Conservation (phyloP, 495 filamentous ascomycete genomes). For the Neurospora sp. region DNA sequence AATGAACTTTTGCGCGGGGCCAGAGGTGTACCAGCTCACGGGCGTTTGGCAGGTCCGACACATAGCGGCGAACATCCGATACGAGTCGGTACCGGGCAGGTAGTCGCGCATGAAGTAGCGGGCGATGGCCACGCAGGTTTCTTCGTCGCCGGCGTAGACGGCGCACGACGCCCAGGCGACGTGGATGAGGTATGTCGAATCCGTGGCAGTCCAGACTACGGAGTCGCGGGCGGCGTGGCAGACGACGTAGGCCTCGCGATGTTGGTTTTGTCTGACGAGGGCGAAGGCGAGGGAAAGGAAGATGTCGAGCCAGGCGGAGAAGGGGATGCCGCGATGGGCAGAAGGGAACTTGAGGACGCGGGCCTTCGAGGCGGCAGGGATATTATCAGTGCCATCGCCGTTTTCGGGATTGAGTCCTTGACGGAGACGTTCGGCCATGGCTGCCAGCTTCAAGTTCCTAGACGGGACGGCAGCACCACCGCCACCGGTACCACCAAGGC, state of each 20-base stretch:
- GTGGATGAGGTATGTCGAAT: conserved; percentile 62
- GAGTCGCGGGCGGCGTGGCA: conserved; percentile 64
- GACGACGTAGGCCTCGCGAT: conserved; percentile 62
- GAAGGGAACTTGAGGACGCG: conserved; percentile 34
- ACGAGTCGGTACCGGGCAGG: conserved; percentile 74
- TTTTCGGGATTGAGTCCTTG: conserved; percentile 35
- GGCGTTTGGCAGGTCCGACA: conserved; percentile 53
- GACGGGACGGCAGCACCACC: conserved; percentile 32
- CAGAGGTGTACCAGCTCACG: conserved; percentile 48
- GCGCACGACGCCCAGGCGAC: conserved; percentile 80
- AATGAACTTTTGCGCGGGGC: conserved; percentile 73
- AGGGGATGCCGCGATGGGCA: conserved; percentile 68
- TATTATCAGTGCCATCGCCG: conserved; percentile 9
- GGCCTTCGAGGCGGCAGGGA: not conserved
- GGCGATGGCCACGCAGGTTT: conserved; percentile 53
- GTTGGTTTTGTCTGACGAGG: conserved; percentile 47
- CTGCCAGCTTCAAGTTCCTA: conserved; percentile 52
- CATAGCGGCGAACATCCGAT: conserved; percentile 66
- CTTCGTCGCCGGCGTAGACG: conserved; percentile 67
- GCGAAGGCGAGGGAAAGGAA: conserved; percentile 77
- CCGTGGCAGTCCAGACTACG: conserved; percentile 64
- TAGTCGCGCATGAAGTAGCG: conserved; percentile 83
- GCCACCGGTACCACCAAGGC: conserved; percentile 46
- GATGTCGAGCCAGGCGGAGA: conserved; percentile 79
- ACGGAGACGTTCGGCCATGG: conserved; percentile 57